These are phyloP conservation scores for Rhodotorula glutinis DNA, from an alignment of 1,284 basidiomycete species.

Conservation along the genomic window DNA sequence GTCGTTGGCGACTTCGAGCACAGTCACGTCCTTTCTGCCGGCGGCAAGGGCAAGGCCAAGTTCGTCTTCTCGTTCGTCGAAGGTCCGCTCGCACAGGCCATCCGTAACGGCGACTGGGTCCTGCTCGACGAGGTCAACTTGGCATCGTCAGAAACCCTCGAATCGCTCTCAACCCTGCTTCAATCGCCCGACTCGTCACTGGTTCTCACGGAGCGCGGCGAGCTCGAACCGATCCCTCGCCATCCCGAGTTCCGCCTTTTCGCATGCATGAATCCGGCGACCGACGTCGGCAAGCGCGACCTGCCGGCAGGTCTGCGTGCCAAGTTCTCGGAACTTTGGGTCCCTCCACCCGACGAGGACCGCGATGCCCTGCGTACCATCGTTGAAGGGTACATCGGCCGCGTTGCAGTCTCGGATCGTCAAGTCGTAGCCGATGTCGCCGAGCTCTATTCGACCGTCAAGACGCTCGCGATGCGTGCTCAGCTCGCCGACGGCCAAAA, in stretches of 20 bases:
- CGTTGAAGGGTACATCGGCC: conserved; percentile 85
- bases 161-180: conserved; percentile 83
- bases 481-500: conserved; percentile 92
- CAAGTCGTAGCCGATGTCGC: conserved; percentile 85
- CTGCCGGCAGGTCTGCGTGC: conserved; percentile 84
- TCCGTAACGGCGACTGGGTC: conserved; percentile 89
- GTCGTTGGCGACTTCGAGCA: conserved; percentile 78
- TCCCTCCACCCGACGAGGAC: conserved; percentile 87
- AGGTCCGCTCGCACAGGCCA: conserved; percentile 89
- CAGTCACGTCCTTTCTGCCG: conserved; percentile 64
- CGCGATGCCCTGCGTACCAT: conserved; percentile 85
- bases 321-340: conserved; percentile 93
- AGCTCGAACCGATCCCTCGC: conserved; percentile 81
- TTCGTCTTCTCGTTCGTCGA: conserved; percentile 94
- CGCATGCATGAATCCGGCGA: conserved; percentile 99
- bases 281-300: conserved; percentile 97
- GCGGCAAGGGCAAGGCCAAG: conserved; percentile 63
- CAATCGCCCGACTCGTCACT: conserved; percentile 83
- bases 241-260: conserved; percentile 96
- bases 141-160: conserved; percentile 89
- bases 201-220: conserved; percentile 89
- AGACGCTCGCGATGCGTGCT: conserved; percentile 72
- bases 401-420: conserved; percentile 77
- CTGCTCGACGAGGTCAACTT: conserved; percentile 96
- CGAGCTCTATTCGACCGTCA: conserved; percentile 83